Evolutionary conservation across 2,329 filamentous ascomycete genomes (phyloP), one percentile per base, ranked within the genome.

Genomic region (Phaeosphaeriaceae sp.): DNA sequence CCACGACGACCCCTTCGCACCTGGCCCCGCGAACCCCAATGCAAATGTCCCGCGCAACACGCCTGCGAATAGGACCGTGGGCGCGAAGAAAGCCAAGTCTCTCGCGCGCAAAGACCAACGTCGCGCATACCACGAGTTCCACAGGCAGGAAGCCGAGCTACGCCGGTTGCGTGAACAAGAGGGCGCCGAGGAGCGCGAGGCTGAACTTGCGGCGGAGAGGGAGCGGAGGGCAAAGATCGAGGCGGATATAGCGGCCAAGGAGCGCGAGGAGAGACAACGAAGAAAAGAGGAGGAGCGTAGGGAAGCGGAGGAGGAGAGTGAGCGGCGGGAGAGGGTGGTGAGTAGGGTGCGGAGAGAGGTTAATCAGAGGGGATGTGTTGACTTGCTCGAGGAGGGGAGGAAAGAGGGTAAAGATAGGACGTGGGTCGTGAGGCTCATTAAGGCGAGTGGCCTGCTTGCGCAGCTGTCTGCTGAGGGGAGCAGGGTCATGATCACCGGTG

Each of bases 31-130:
- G 6, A 53, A 62, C 27, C 54, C 64, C 68, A 49, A 62, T 40
- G 49, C 63, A 69, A 48, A 70, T 36, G 59, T 59, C 1, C 71
- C 71, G 11, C 70, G 66, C 40, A 51, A 64, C 7, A 72, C 67
- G 2, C 69, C 67, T 5, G 66, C 67, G n/a, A 75, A 71, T 54
- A 72, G 74, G 57, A 62, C 65, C 17, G 74, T 84, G 21, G 82
- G 82, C 53, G 78, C 81, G 11, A 84, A 84, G 61, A 83, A 84
- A 63, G 81, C 81, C 1, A 82, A 81, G 53, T 80, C 79, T 2
- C 73, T 84, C 7, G 80, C 80, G 0, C 76, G 80, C 19, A 75
- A 75, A 54, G 80, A 84, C 57, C 75, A 79, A 57, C 72, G 75
- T 1, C 66, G 77, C 17, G 76, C 76, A 17, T 84, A 84, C 66